Conservation (phyloP, 2,329 filamentous ascomycete species). For the Fusarium pseudoanthophilum region DNA sequence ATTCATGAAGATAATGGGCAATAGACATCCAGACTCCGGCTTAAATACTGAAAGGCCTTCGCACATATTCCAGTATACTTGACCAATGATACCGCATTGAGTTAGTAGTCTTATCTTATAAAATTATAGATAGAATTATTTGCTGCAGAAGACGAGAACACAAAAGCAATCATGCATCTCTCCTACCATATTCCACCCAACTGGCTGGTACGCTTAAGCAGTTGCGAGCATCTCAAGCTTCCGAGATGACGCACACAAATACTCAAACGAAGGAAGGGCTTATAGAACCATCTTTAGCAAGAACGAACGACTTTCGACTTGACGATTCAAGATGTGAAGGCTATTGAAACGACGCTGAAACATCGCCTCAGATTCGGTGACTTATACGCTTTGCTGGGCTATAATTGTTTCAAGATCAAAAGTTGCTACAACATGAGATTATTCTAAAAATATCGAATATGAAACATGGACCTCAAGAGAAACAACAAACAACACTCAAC, state of each 20-base stretch:
- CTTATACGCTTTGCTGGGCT: neutral
- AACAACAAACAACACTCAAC: neutral
- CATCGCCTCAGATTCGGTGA: no score
- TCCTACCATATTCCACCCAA: neutral
- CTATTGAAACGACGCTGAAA: neutral
- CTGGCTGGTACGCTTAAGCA: no score
- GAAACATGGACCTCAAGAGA: neutral
- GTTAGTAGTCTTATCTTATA: rapidly evolving
- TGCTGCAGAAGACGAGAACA: rapidly evolving
- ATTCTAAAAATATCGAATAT: neutral
- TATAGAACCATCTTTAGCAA: neutral
- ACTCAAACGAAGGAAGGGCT: neutral
- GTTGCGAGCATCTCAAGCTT: neutral
- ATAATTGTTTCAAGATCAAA: neutral
- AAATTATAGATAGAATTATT: rapidly evolving
- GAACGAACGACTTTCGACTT: neutral
- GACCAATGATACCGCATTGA: neutral
- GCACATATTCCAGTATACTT: rapidly evolving
- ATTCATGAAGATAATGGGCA: no score
- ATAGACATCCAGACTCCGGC: rapidly evolving
- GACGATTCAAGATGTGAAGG: neutral
- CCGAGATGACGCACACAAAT: neutral
- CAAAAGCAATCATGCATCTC: rapidly evolving
- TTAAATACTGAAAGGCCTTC: rapidly evolving
- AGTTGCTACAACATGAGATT: neutral